Evolutionary conservation across 371 early-diverging fungal species (phyloP).

Genomic region (Nematocida sp.): DNA sequence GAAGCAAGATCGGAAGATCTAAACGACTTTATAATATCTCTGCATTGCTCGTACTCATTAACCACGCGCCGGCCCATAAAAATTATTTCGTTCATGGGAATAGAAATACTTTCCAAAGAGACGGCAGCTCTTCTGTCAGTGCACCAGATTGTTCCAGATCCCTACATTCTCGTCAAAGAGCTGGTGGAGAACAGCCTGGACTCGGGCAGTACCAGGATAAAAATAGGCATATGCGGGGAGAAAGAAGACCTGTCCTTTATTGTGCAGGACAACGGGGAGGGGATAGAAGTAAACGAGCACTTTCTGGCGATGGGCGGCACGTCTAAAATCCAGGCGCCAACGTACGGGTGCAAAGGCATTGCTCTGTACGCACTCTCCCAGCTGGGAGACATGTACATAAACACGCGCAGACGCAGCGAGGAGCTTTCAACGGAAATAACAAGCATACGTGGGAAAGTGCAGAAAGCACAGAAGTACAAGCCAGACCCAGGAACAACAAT

Average conservation of each 20-base stretch:
- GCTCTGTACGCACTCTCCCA: slow-evolving; percentile 1
- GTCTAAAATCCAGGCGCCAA: neutral
- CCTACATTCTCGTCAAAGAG: slow-evolving; percentile 73
- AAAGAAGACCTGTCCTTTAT: slow-evolving; percentile 69
- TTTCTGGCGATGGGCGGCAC: slow-evolving; percentile 43
- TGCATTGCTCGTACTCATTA: too few relatives aligned
- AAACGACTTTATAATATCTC: too few relatives aligned
- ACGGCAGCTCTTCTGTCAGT: neutral
- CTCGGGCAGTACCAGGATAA: slow-evolving; percentile 76
- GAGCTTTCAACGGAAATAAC: neutral
- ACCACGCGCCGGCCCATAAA: too few relatives aligned
- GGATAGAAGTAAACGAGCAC: slow-evolving; percentile 73
- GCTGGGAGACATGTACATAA: slow-evolving; percentile 6
- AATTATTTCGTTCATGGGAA: slow-evolving; percentile 9
- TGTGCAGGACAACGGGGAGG: slow-evolving; percentile 89
- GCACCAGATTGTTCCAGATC: slow-evolving; percentile 29
- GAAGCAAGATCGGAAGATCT: neutral
- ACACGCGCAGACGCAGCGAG: neutral
- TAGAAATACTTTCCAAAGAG: slow-evolving; percentile 43
- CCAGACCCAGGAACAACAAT: slow-evolving; percentile 74
- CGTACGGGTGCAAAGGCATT: slow-evolving; percentile 41
- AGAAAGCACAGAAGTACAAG: neutral
- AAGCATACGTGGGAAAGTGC: neutral
- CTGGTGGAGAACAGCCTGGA: slow-evolving; percentile 90
- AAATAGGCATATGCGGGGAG: slow-evolving; percentile 71